These are phyloP conservation scores for Macrophomina pseudophaseolina DNA, from an alignment of 2,329 filamentous ascomycete genomes.

Conservation along the genomic window DNA sequence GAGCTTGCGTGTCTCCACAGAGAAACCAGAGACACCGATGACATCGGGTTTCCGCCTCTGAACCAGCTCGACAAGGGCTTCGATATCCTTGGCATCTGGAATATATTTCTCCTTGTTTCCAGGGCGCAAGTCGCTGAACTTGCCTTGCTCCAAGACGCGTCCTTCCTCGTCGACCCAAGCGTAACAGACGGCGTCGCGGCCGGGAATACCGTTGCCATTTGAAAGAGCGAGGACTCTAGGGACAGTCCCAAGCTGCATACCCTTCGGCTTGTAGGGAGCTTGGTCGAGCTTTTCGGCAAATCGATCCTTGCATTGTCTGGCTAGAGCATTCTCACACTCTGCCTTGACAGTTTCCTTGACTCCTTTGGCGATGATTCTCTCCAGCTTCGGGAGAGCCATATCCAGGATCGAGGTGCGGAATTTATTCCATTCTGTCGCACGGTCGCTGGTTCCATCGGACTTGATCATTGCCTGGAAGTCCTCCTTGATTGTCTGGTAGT, in stretches of 20 bases:
- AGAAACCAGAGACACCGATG: slow-evolving; percentile 86
- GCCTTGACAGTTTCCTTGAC: slow-evolving; percentile 94
- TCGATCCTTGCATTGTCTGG: slow-evolving; percentile 85
- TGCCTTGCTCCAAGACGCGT: slow-evolving; percentile 85
- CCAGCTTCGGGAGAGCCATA: slow-evolving; percentile 78
- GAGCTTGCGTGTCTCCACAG: slow-evolving; percentile 82
- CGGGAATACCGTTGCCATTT: slow-evolving; percentile 79
- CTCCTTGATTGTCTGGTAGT: slow-evolving; percentile 75
- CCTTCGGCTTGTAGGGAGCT: slow-evolving; percentile 93
- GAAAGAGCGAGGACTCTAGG: slow-evolving; percentile 87
- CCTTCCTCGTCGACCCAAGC: slow-evolving; percentile 94
- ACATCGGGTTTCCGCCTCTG: slow-evolving; percentile 85
- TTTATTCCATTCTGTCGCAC: slow-evolving; percentile 93
- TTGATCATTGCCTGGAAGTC: slow-evolving; percentile 83
- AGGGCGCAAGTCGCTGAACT: slow-evolving; percentile 76
- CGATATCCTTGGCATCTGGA: slow-evolving; percentile 67
- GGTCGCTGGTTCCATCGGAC: slow-evolving; percentile 93
- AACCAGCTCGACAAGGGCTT: slow-evolving; percentile 78
- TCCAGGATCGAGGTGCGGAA: slow-evolving; percentile 86
- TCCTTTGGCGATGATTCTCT: slow-evolving; percentile 83
- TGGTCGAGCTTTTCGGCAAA: slow-evolving; percentile 92
- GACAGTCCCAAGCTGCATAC: slow-evolving; percentile 84
- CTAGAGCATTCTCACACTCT: slow-evolving; percentile 90
- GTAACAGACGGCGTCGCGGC: slow-evolving; percentile 81
- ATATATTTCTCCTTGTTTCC: slow-evolving; percentile 70